Percentiles rank a stretch among this genome's conserved stretches.
phyloP scores from a whole-genome alignment of 2,329 filamentous ascomycete genomes.

The Zasmidium angulare region DNA sequence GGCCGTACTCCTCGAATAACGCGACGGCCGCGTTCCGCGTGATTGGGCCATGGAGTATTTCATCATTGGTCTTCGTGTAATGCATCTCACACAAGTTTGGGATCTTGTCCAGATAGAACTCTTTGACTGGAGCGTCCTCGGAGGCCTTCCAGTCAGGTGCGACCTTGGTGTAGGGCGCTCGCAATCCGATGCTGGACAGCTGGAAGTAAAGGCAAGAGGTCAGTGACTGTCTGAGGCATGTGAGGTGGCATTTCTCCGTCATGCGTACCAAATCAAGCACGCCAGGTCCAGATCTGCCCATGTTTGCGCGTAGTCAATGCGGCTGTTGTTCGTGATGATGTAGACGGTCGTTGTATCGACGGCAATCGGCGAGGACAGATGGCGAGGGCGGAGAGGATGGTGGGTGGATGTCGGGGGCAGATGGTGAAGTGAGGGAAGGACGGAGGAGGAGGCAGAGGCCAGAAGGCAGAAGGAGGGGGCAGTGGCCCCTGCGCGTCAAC shows the following conservation, averaged over 20 bases:
- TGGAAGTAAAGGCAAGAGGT: too few species aligned
- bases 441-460: too few species aligned
- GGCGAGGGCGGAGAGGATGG: too few species aligned
- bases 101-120: conserved; percentile 1
- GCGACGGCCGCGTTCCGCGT: not conserved
- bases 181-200: conserved; percentile 7
- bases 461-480: too few species aligned
- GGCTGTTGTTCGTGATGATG: too few species aligned
- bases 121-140: conserved; percentile 1
- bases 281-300: not conserved
- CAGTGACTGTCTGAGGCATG: too few species aligned
- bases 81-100: conserved; percentile 6
- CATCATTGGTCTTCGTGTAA: conserved; percentile 4
- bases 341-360: too few species aligned
- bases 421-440: too few species aligned
- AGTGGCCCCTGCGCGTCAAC: too few species aligned
- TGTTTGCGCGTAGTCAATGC: not conserved
- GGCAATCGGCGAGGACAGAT: too few species aligned
- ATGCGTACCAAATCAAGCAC: conserved; percentile 1
- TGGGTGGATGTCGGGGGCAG: too few species aligned
- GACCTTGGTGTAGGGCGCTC: conserved; percentile 3
- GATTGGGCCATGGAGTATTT: not conserved
- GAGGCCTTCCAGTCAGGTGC: conserved; percentile 1
- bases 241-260: too few species aligned
- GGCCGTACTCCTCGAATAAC: conserved; percentile 1